phyloP scores from a whole-genome alignment of 805 yeast species.

The Kockiozyma suomiensis region DNA sequence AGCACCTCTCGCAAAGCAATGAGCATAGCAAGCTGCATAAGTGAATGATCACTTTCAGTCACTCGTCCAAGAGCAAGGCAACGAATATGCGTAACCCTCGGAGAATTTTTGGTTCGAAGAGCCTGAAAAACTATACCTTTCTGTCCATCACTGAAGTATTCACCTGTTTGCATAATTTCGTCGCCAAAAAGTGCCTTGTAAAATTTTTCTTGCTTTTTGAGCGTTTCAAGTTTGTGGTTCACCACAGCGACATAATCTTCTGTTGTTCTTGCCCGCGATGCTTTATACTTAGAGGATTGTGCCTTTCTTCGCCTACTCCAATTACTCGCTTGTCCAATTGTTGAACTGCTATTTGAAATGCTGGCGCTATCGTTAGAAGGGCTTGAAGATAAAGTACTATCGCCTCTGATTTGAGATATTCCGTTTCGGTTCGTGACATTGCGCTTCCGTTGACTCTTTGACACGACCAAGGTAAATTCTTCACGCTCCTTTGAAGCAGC shows the following conservation, averaged over 20 bases:
- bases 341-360: too few relatives aligned
- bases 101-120: background rate
- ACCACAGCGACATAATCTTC: slow-evolving; percentile 5
- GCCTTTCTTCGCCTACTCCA: slow-evolving; percentile 16
- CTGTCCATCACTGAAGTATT: background rate
- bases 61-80: slow-evolving; percentile 78
- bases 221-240: background rate
- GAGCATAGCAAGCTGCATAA: slow-evolving; percentile 67
- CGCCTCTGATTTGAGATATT: background rate
- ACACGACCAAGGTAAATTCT: slow-evolving; percentile 17
- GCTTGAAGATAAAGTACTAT: background rate
- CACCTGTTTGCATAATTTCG: background rate
- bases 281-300: slow-evolving; percentile 17
- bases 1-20: slow-evolving; percentile 45
- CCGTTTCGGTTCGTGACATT: background rate
- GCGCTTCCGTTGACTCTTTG: background rate
- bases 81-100: slow-evolving; percentile 45
- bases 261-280: slow-evolving; percentile 1
- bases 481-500: slow-evolving; percentile 10
- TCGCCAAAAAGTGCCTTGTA: background rate
- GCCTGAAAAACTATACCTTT: slow-evolving; percentile 7
- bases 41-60: slow-evolving; percentile 49
- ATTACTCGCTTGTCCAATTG: background rate
- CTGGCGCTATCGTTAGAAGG: too few relatives aligned
- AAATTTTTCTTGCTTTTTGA: slow-evolving; percentile 9